Evolutionary conservation across 352 stramenopile genomes (phyloP).

Genomic region (Pythium dissimile): DNA sequence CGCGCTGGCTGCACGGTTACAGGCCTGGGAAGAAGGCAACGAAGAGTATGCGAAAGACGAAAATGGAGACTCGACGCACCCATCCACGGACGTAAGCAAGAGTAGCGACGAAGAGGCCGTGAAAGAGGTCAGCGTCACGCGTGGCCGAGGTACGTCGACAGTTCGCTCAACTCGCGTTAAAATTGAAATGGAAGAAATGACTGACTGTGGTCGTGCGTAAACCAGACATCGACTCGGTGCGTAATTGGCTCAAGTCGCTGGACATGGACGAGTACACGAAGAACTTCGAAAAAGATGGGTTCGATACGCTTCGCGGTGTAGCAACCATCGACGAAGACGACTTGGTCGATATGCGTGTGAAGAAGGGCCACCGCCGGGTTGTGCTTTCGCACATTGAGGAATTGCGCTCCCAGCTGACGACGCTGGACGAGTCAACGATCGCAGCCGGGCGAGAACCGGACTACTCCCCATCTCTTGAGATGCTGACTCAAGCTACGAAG

Average conservation of each 20-base stretch:
- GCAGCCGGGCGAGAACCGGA: constrained; percentile 58
- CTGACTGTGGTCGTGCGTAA: neutral
- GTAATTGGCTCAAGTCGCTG: constrained; percentile 82
- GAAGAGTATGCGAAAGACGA: constrained; percentile 83
- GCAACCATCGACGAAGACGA: constrained; percentile 86
- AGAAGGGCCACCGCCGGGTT: constrained; percentile 84
- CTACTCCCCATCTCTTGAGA: constrained; percentile 71
- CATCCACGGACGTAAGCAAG: constrained; percentile 24
- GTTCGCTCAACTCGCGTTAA: neutral
- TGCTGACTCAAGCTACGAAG: constrained; percentile 63
- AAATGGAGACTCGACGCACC: neutral
- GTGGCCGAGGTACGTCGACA: constrained; percentile 42
- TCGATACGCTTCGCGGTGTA: constrained; percentile 81
- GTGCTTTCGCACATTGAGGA: constrained; percentile 86
- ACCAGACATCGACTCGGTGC: constrained; percentile 74
- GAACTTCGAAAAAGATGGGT: constrained; percentile 87
- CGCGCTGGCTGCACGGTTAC: constrained; percentile 64
- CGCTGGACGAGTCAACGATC: constrained; percentile 60
- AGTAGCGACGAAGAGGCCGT: constrained; percentile 38
- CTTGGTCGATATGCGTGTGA: constrained; percentile 86
- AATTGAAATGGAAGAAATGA: neutral
- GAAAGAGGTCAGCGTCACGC: constrained; percentile 22
- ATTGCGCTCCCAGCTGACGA: constrained; percentile 57
- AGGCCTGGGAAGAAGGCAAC: constrained; percentile 86
- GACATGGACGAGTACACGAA: constrained; percentile 88